Evolutionary conservation across 1,284 basidiomycete genomes (phyloP), one percentile per base, ranked within the genome.

Genomic region (Melampsora larici-populina): DNA sequence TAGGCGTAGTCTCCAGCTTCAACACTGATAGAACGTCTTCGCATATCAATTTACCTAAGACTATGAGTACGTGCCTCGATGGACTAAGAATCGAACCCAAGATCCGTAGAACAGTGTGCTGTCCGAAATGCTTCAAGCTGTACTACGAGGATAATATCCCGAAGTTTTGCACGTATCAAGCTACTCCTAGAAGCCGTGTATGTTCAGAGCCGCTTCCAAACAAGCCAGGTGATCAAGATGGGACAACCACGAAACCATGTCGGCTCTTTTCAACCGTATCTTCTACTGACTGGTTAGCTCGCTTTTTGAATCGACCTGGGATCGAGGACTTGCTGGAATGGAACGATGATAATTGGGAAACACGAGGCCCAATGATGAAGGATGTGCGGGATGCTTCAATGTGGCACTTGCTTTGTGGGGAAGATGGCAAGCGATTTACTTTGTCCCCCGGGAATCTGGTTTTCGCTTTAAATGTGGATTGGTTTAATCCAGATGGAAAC

Each of bases 401-500:
- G 48, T 49, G 48, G 48, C 48, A 49, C 11, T 49, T 21, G 11
- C 48, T 49, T 11, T 21, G 21, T 49, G 48, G 48, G 21, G 11
- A 11, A 11, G 48, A 49, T 49, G 48, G 48, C 11, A 11, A 49
- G 21, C 11, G 48, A 49, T 49, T 49, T 49, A 49, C 48, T 21
- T 49, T 21, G 11, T 49, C 48, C 21, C 48, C 36, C 24, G 72
- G 64, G 26, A 74, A 74, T 48, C 43, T 74, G 26, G 72, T 74
- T 43, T n/a, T n/a, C n/a, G n/a, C n/a, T n/a, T n/a, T n/a, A n/a
- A n/a, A n/a, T n/a, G n/a, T n/a, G n/a, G n/a, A 74, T 46, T 74
- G 72, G 72, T 74, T 66, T 26, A 67, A 74, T 26, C 29, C 64
- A 21, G 33, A 76, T 24, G 51, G 55, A 58, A 55, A 63, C 24